Conservation (phyloP, 1,284 basidiomycete genomes). For the Takashimella tepidaria region DNA sequence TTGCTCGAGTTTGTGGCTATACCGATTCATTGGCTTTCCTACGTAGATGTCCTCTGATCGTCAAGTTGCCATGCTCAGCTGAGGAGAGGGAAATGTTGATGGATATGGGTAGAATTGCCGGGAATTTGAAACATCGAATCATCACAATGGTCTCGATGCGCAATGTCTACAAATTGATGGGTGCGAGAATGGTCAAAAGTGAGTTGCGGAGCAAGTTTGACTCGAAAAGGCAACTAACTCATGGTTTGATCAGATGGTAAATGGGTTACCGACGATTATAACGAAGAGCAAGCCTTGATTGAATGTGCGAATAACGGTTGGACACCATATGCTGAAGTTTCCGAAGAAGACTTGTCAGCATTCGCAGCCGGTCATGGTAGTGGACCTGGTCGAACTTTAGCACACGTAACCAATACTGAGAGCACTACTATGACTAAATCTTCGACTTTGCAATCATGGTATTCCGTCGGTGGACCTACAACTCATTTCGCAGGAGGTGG, state of each 20-base stretch:
- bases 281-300: constrained; percentile 71
- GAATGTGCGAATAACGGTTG: constrained; percentile 67
- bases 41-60: constrained; percentile 78
- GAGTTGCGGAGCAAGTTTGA: too few relatives aligned
- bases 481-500: constrained; percentile 79
- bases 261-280: constrained; percentile 93
- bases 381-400: constrained; percentile 28
- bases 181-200: constrained; percentile 83
- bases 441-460: constrained; percentile 52
- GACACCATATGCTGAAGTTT: constrained; percentile 67
- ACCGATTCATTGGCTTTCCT: constrained; percentile 96
- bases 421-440: constrained; percentile 46
- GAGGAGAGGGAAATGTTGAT: constrained; percentile 90
- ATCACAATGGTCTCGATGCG: constrained; percentile 90
- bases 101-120: constrained; percentile 74
- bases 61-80: constrained; percentile 81
- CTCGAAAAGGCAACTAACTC: too few relatives aligned
- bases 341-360: constrained; percentile 59
- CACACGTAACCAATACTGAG: constrained; percentile 13
- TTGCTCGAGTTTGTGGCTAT: constrained; percentile 90
- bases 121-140: constrained; percentile 80
- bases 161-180: constrained; percentile 91
- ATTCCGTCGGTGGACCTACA: constrained; percentile 76
- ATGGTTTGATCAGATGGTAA: constrained; percentile 70
- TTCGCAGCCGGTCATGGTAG: constrained; percentile 28